These are phyloP conservation scores for Bolboschoenus planiculmis DNA, from an alignment of 176 grass and related monocot species.

Conservation along the genomic window DNA sequence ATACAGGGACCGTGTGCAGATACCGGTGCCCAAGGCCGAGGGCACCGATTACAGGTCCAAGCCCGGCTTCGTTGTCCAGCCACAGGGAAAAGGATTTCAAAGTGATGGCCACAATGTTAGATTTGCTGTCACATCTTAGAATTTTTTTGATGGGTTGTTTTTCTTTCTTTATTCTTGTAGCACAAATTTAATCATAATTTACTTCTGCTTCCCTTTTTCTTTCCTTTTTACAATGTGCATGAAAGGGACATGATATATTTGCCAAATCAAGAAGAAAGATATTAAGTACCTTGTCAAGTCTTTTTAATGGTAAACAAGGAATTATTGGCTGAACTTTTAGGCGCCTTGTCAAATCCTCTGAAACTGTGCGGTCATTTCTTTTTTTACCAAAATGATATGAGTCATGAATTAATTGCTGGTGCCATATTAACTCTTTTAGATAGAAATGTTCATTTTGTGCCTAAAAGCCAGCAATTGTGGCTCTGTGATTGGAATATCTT, in stretches of 20 bases:
- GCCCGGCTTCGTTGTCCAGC: constrained; percentile 29
- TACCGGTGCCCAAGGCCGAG: constrained; percentile 45
- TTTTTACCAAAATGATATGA: neutral
- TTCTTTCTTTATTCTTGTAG: neutral
- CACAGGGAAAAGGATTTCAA: constrained; percentile 39
- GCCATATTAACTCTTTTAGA: neutral
- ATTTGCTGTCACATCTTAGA: constrained; percentile 5
- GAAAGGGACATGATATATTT: neutral
- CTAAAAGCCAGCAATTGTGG: neutral
- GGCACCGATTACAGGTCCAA: constrained; percentile 57
- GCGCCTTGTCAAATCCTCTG: too few species aligned
- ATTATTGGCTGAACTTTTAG: too few species aligned
- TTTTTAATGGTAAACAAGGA: too few species aligned
- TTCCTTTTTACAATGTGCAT: neutral
- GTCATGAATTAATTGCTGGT: neutral
- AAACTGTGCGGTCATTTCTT: neutral
- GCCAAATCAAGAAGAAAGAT: neutral
- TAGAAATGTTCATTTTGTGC: neutral
- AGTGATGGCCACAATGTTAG: constrained; percentile 47
- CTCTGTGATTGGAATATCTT: neutral
- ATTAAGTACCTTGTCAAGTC: neutral
- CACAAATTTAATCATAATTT: neutral
- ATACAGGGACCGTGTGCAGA: constrained; percentile 33
- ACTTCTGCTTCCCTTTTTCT: neutral
- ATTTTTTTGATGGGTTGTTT: neutral